These are phyloP conservation scores for Ophiobolus disseminans DNA, from an alignment of 2,329 filamentous ascomycete genomes.

Conservation along the genomic window DNA sequence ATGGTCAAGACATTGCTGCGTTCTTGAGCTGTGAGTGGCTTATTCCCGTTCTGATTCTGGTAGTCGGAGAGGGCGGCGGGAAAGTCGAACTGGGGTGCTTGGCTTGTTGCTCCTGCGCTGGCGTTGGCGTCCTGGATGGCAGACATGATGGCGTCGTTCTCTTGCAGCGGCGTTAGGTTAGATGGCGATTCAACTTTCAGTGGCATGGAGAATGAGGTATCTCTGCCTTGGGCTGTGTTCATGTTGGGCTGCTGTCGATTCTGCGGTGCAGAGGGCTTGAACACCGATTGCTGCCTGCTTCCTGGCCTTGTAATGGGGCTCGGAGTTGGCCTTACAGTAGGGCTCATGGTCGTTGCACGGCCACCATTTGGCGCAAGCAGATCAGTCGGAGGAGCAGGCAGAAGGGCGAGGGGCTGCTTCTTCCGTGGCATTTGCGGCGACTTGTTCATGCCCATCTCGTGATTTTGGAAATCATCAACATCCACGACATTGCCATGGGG, in stretches of 20 bases:
- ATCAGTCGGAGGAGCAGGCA: constrained; percentile 45
- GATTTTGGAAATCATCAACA: constrained; percentile 62
- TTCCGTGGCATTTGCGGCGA: constrained; percentile 47
- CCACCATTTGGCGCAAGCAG: constrained; percentile 24
- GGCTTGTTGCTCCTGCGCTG: constrained; percentile 27
- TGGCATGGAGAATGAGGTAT: constrained; percentile 28
- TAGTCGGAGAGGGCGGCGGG: constrained; percentile 56
- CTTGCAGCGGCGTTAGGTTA: constrained; percentile 40
- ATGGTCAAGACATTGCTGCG: constrained; percentile 56
- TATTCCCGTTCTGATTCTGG: constrained; percentile 54
- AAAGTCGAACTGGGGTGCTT: constrained; percentile 54
- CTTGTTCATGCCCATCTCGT: constrained; percentile 41
- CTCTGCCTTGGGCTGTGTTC: constrained; percentile 13
- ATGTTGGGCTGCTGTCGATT: constrained; percentile 21
- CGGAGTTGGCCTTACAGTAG: constrained; percentile 32
- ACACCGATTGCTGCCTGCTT: constrained; percentile 28
- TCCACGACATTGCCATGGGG: constrained; percentile 68
- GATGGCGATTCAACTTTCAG: constrained; percentile 53
- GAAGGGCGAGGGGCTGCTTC: constrained; percentile 47
- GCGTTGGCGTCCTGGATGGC: constrained; percentile 54
- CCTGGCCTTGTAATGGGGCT: constrained; percentile 33
- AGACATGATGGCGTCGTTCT: constrained; percentile 59
- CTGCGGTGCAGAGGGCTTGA: constrained; percentile 29
- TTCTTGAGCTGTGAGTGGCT: constrained; percentile 56
- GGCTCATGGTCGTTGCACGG: constrained; percentile 43